Base-by-base conservation (phyloP, 2,329 filamentous ascomycete genomes). In the Cordyceps militaris region DNA sequence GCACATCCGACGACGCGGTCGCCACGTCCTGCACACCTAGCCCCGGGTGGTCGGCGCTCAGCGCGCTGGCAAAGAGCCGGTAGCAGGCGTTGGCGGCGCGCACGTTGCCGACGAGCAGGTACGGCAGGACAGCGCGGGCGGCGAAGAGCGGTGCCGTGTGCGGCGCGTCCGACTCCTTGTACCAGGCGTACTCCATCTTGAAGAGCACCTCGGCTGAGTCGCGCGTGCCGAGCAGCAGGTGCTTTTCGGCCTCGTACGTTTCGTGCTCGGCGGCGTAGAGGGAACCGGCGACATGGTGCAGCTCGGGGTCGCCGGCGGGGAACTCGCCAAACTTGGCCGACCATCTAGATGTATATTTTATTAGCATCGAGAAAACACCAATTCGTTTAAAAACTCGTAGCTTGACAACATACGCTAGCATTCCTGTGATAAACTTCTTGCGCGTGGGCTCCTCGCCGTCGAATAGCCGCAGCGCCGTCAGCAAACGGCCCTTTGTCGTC, bases 191-290 rank as follows among this genome's bases (percentile, higher is more conserved):
- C 72, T 97, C 91, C 74, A 97, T 82, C 64, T 84, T 84, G 50
- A 86, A 86, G 56, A 99, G 82, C 11, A 88, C 80, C 64, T 91
- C 86, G 38, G 92, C 82, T 0, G 91, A 96, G 71, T 96, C 91
- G 65, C 88, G 88, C 10, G 91, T 97, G 60, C 94, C 95, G 40
- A 97, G 80, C 50, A 92, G 73, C 57, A 99, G 80, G 72, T 99
- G 94, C 65, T 86, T 83, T 73, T 99, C 95, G 14, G 95, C 94
- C 60, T 97, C 92, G 77, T 96, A 96, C 26, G 87, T 83, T 61
- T 97, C 91, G 71, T 92, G 88, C 66, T 97, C 93, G 67, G 95
- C 88, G n/a, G 92, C 93, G 70, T 91, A 96, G 44, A 97, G 77
- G 32, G 84, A 86, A 52, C 94, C 94, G 36, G 87, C 86, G 44